Base-by-base conservation (phyloP, 805 yeast species). In the Trichomonascus vanleenenianus region DNA sequence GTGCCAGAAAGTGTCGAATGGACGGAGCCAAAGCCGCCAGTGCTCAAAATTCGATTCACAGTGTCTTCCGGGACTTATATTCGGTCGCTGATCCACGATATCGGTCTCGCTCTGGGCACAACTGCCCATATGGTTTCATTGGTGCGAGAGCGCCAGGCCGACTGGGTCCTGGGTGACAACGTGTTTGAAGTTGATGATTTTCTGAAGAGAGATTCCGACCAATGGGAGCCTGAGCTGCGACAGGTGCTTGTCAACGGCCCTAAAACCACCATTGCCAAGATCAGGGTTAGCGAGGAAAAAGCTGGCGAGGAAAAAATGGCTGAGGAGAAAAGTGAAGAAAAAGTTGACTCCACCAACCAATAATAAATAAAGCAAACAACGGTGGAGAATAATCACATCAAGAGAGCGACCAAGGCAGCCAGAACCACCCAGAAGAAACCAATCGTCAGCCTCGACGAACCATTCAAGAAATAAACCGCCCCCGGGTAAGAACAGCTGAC, bases 41-140 rank as follows among this genome's bases (percentile, higher is more conserved):
- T 83, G 41, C 56, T 91, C 20, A 89, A 83, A 55, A 77, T 93
- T 53, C 75, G 73, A 12, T 77, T 94, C 3, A 74, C 76, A 31
- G 98, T 91, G 0, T 83, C 96, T 1, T 87, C 97, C 0, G 99
- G 99, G 1, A 93, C 97, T 0, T 93, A 93, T 57, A 88, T 93
- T 41, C 74, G 99, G 53, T 83, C 96, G 2, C 67, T 93, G 44
- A 73, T 93, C 41, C 86, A 95, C 64, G 99, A 93, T 58, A 71
- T 85, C 38, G 97, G 95, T 1, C 75, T 83, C 49, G 83, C 91
- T 0, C 66, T 89, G 59, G 81, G 83, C 14, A 78, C 89, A 0
- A 77, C 85, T 20, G 86, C 95, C 0, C 87, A 87, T 58, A 89
- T 93, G 96, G 95, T 83, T 7, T 79, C 79, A 53, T 73, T 93